phyloP scores from a whole-genome alignment of 306 rosid species.

The Benincasa hispida region DNA sequence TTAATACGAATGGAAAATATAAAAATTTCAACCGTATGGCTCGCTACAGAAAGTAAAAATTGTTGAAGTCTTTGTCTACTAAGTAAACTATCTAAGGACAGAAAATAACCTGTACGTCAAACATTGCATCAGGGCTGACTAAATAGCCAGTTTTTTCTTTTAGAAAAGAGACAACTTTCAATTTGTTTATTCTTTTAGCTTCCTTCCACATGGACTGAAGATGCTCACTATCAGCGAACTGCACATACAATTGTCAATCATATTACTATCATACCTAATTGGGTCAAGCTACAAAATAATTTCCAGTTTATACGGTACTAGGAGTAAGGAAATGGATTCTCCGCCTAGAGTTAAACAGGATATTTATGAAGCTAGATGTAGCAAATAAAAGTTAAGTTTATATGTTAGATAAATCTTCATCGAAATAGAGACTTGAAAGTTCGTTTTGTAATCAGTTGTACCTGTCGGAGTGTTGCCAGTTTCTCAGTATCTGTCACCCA shows the following conservation, averaged over 20 bases:
- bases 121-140: conserved; percentile 87
- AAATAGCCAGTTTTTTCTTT: conserved; percentile 75
- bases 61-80: not conserved
- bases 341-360: not conserved
- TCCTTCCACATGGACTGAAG: conserved; percentile 75
- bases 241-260: not conserved
- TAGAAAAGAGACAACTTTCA: conserved; percentile 62
- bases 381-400: not conserved
- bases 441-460: not conserved
- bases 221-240: conserved; percentile 76
- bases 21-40: not conserved
- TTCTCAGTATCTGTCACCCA: conserved; percentile 82
- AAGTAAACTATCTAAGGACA: not conserved
- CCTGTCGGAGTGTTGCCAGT: conserved; percentile 30
- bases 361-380: not conserved
- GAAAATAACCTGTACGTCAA: conserved; percentile 71
- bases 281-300: not conserved
- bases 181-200: conserved; percentile 65
- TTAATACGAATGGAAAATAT: not conserved
- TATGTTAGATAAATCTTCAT: not conserved
- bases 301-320: not conserved
- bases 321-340: not conserved
- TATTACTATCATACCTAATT: not conserved
- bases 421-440: not conserved
- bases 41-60: not conserved